phyloP scores from a whole-genome alignment of 352 stramenopile species.

The Globisporangium nunn region DNA sequence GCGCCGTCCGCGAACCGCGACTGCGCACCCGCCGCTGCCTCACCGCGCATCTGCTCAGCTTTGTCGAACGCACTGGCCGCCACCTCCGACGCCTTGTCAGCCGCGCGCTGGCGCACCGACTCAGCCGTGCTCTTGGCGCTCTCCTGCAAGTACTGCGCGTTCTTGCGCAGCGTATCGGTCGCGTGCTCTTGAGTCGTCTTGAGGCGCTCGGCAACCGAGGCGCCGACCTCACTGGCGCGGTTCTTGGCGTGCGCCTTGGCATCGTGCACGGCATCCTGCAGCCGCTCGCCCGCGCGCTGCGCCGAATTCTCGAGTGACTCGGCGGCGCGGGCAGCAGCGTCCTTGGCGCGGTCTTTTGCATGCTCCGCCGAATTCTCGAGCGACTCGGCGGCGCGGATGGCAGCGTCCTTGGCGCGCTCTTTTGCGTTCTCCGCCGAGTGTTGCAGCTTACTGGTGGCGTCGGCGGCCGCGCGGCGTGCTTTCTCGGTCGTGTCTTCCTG shows the following conservation, averaged over 20 bases:
- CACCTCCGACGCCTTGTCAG: slow-evolving; percentile 9
- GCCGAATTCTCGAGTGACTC: slow-evolving; percentile 10
- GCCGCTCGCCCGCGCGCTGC: slow-evolving; percentile 17
- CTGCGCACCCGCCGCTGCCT: slow-evolving; percentile 20
- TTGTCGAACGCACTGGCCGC: slow-evolving; percentile 8
- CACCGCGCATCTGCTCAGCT: slow-evolving; percentile 14
- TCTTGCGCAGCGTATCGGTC: slow-evolving; percentile 39
- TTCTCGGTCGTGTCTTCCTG: slow-evolving; percentile 9
- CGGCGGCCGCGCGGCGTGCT: slow-evolving; percentile 5
- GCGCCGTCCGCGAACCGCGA: slow-evolving; percentile 31
- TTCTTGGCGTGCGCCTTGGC: slow-evolving; percentile 23
- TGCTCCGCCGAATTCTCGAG: slow-evolving; percentile 9
- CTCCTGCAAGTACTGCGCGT: slow-evolving; percentile 35
- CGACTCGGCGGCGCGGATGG: background rate
- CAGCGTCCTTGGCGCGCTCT: slow-evolving; percentile 12
- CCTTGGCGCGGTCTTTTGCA: slow-evolving; percentile 8
- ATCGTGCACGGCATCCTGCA: slow-evolving; percentile 19
- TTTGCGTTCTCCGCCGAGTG: slow-evolving; percentile 7
- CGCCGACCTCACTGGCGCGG: slow-evolving; percentile 6
- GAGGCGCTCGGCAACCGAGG: slow-evolving; percentile 6
- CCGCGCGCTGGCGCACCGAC: slow-evolving; percentile 9
- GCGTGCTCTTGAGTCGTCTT: slow-evolving; percentile 25
- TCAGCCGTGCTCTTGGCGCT: slow-evolving; percentile 30
- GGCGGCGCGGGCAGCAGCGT: slow-evolving; percentile 1
- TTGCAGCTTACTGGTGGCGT: slow-evolving; percentile 10